Evolutionary conservation across 2,329 filamentous ascomycete species (phyloP).

Genomic region (Cytospora paraplurivora): DNA sequence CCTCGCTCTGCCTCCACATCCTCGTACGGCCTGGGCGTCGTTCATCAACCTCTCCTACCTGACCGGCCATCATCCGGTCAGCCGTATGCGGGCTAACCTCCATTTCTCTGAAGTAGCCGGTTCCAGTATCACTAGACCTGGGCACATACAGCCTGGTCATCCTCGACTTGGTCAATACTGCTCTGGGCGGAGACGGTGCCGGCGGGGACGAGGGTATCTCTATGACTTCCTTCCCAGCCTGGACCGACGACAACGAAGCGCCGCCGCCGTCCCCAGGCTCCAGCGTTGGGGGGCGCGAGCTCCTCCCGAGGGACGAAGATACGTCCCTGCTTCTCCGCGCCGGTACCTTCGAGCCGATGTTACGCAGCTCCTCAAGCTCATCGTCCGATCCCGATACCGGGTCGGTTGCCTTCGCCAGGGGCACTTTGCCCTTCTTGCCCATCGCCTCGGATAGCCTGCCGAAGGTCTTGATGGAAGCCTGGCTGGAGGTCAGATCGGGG

Average conservation of each 20-base stretch:
- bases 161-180: not conserved
- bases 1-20: slow-evolving; percentile 32
- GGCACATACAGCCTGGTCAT: slow-evolving; percentile 35
- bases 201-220: not conserved
- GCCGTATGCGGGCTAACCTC: slow-evolving; percentile 33
- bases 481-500: not conserved
- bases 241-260: not conserved
- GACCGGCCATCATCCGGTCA: slow-evolving; percentile 27
- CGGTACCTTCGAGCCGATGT: slow-evolving; percentile 42
- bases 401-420: not conserved
- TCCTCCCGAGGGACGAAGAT: not conserved
- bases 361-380: slow-evolving; percentile 42
- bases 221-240: not conserved
- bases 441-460: slow-evolving; percentile 35
- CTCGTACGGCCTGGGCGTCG: not conserved
- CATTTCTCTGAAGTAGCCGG: slow-evolving; percentile 36
- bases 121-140: slow-evolving; percentile 30
- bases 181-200: not conserved
- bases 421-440: not conserved
- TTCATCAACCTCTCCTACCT: not conserved
- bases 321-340: not conserved
- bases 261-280: not conserved
- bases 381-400: slow-evolving; percentile 11
- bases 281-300: not conserved
- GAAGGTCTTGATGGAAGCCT: slow-evolving; percentile 32